phyloP scores from a whole-genome alignment of 805 yeast genomes.

The Candida corydali region DNA sequence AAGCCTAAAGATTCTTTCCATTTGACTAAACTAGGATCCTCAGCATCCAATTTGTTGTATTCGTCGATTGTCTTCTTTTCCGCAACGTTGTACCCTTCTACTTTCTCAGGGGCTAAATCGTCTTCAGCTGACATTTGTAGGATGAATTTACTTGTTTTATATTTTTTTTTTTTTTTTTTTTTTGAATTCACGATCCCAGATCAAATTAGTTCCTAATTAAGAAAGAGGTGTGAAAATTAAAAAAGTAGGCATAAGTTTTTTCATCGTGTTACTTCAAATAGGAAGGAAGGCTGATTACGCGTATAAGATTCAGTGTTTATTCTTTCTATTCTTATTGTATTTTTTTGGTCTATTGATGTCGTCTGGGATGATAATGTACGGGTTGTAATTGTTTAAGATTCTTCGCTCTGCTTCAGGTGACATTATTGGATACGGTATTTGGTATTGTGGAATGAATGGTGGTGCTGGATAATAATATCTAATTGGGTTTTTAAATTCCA shows the following conservation, averaged over 20 bases:
- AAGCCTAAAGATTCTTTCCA: constrained; percentile 91
- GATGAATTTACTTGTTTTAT: no score
- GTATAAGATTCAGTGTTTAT: no score
- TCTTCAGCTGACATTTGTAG: constrained; percentile 35
- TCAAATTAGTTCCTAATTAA: neutral
- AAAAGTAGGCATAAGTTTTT: no score
- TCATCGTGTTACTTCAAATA: no score
- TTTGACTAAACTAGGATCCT: constrained; percentile 83
- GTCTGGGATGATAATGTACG: constrained; percentile 25
- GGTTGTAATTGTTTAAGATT: constrained; percentile 19
- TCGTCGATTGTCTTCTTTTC: constrained; percentile 79
- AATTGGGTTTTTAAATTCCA: neutral
- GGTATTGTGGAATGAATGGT: neutral
- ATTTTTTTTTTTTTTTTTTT: neutral
- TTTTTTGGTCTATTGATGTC: constrained; percentile 6
- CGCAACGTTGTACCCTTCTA: constrained; percentile 60
- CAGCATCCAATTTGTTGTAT: constrained; percentile 77
- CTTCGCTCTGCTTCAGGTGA: constrained; percentile 20
- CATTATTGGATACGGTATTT: constrained; percentile 5
- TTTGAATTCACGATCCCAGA: neutral
- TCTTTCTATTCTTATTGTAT: neutral
- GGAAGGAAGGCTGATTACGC: no score
- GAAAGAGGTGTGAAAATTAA: no score
- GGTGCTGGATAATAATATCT: neutral
- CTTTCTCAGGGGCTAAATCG: constrained; percentile 59